Evolutionary conservation across 345 rosid species (phyloP).

Genomic region (Moricandia moricandioides): DNA sequence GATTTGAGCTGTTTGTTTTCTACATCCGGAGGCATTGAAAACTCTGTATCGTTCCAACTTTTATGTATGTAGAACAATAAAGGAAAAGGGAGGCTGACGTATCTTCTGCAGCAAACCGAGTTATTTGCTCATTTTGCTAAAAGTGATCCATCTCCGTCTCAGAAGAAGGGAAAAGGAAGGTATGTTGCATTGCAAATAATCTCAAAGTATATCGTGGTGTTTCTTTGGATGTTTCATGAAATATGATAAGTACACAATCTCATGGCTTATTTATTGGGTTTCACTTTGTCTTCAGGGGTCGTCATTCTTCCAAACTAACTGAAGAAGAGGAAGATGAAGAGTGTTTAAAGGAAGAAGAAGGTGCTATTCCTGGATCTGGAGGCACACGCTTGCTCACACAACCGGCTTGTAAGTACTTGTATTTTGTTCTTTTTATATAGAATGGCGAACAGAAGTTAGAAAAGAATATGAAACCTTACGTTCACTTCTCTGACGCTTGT

Average conservation of each 20-base stretch:
- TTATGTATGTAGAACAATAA: constrained; percentile 55
- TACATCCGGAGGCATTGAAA: neutral
- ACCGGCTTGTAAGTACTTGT: constrained; percentile 71
- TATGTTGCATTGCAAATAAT: constrained; percentile 23
- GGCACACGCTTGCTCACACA: constrained; percentile 77
- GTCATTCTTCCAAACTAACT: constrained; percentile 92
- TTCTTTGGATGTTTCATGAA: neutral
- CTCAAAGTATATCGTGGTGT: neutral
- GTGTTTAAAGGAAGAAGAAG: constrained; percentile 95
- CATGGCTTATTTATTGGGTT: constrained; percentile 5
- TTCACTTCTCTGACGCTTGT: constrained; percentile 4
- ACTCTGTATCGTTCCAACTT: neutral
- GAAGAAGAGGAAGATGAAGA: constrained; percentile 99
- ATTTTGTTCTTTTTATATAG: neutral
- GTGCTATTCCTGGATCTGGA: constrained; percentile 65
- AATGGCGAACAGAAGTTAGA: neutral
- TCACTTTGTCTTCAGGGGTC: constrained; percentile 56
- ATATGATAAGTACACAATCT: neutral
- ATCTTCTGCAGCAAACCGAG: constrained; percentile 95
- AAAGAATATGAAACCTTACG: neutral
- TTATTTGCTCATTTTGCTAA: constrained; percentile 96
- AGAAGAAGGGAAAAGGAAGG: constrained; percentile 89
- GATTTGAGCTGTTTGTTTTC: neutral
- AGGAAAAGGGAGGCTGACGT: constrained; percentile 87
- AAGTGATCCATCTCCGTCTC: constrained; percentile 65